These are phyloP conservation scores for Termitomyces sp. DNA, from an alignment of 768 basidiomycete genomes.

Conservation along the genomic window DNA sequence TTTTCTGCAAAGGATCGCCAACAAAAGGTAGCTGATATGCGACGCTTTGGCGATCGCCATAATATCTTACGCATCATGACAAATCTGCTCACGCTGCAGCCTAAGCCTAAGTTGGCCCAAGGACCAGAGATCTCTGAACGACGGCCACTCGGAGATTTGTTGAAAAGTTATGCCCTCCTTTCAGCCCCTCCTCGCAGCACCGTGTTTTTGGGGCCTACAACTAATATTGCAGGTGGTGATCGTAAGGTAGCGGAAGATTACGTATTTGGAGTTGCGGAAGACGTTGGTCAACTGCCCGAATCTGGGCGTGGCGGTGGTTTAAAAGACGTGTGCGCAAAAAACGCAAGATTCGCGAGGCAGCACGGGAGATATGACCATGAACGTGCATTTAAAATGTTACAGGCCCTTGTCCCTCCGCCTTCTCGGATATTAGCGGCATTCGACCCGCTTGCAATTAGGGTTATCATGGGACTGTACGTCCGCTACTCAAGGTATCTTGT, in stretches of 20 bases:
- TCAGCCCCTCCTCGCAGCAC: conserved; percentile 46
- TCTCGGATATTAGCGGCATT: conserved; percentile 16
- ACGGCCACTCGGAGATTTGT: conserved; percentile 32
- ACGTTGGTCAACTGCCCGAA: conserved; percentile 1
- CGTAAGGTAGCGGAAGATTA: conserved; percentile 60
- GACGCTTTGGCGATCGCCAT: conserved; percentile 42
- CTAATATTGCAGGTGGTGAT: conserved; percentile 45
- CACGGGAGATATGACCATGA: conserved; percentile 67
- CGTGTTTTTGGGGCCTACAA: conserved; percentile 50
- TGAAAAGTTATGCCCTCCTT: conserved; percentile 35
- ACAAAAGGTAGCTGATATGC: conserved; percentile 30
- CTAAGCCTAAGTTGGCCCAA: conserved; percentile 36
- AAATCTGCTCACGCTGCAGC: conserved; percentile 55
- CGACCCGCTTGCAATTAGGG: conserved; percentile 26
- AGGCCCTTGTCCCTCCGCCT: conserved; percentile 36
- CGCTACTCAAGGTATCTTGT: conserved; percentile 1
- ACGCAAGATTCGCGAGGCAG: conserved; percentile 52
- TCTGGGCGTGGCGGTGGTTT: conserved; percentile 22
- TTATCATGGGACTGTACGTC: conserved; percentile 46
- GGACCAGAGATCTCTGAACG: conserved; percentile 29
- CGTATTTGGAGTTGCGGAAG: conserved; percentile 17
- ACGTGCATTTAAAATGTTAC: conserved; percentile 54
- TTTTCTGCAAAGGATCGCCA: conserved; percentile 55
- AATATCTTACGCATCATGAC: conserved; percentile 75
- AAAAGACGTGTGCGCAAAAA: conserved; percentile 47